Conservation (phyloP, 75 land plant species). For the Pinus taeda region DNA sequence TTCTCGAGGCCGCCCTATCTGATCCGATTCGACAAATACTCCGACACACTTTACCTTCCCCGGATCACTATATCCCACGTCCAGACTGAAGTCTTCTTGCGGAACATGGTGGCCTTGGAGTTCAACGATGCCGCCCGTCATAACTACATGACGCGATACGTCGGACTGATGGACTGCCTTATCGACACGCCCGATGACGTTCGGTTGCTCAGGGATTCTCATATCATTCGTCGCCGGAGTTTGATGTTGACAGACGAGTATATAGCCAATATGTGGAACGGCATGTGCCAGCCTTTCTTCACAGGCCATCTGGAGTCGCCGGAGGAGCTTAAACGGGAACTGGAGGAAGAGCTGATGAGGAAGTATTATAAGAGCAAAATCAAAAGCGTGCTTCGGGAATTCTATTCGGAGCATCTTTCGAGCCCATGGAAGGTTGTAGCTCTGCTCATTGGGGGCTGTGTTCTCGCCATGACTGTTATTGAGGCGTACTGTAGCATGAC, state of each 20-base stretch:
- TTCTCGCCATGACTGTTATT: neutral
- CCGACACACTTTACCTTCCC: neutral
- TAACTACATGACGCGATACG: neutral
- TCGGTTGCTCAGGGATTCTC: neutral
- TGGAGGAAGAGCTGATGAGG: neutral
- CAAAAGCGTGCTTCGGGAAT: neutral
- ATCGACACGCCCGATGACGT: neutral
- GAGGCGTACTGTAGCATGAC: neutral
- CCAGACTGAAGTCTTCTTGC: neutral
- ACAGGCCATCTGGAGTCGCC: neutral
- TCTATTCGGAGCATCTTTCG: neutral
- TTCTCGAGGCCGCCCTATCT: neutral
- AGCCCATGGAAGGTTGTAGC: constrained; percentile 6
- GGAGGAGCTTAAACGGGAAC: neutral
- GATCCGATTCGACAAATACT: neutral
- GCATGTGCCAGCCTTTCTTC: constrained; percentile 6
- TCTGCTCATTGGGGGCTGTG: neutral
- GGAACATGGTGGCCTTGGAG: neutral
- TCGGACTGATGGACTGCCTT: neutral
- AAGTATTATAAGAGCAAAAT: constrained; percentile 11
- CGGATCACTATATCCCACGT: neutral
- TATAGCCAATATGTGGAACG: constrained; percentile 7
- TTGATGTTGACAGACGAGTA: neutral
- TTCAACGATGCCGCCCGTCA: neutral
- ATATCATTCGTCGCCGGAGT: neutral